A percentile compares a stretch with the other conserved stretches of the same genome.
phyloP scores from a whole-genome alignment of 1,284 basidiomycete genomes.

The Veloboletus limbatus region DNA sequence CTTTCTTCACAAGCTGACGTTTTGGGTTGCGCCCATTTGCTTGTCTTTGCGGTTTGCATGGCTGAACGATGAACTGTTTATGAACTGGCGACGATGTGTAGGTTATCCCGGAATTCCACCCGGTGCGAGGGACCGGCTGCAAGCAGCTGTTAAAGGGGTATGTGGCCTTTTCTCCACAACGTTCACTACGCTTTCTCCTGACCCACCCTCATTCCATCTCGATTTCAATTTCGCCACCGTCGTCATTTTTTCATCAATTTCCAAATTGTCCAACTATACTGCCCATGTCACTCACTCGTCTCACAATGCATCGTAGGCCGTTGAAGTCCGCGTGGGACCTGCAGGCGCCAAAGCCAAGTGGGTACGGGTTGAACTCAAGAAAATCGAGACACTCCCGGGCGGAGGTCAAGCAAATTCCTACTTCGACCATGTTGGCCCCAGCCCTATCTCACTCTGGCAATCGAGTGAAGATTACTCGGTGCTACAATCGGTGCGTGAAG shows the following conservation, averaged over 20 bases:
- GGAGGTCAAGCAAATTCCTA: slow-evolving; percentile 67
- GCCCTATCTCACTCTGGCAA: slow-evolving; percentile 69
- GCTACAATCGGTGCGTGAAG: slow-evolving; percentile 58
- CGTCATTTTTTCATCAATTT: slow-evolving; percentile 2
- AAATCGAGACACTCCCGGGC: slow-evolving; percentile 78
- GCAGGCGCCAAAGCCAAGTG: slow-evolving; percentile 86
- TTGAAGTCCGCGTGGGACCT: slow-evolving; percentile 73
- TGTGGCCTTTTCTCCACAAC: slow-evolving; percentile 36
- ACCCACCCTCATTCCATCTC: slow-evolving; percentile 4
- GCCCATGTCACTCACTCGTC: no score
- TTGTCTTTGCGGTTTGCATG: no score
- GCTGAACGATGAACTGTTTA: not conserved
- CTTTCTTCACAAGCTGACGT: slow-evolving; percentile 5
- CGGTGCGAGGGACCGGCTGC: slow-evolving; percentile 62
- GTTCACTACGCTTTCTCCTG: not conserved
- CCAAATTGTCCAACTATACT: not conserved
- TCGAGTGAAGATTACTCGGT: slow-evolving; percentile 69
- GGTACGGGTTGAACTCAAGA: slow-evolving; percentile 83
- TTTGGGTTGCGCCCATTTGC: slow-evolving; percentile 8
- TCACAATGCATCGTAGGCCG: slow-evolving; percentile 48
- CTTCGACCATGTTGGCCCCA: slow-evolving; percentile 69
- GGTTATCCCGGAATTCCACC: slow-evolving; percentile 82
- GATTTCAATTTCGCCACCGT: not conserved
- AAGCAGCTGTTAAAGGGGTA: slow-evolving; percentile 79
- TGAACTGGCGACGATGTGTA: slow-evolving; percentile 29